Evolutionary conservation across 768 basidiomycete species (phyloP).

Genomic region (Sarcodon aspratus): DNA sequence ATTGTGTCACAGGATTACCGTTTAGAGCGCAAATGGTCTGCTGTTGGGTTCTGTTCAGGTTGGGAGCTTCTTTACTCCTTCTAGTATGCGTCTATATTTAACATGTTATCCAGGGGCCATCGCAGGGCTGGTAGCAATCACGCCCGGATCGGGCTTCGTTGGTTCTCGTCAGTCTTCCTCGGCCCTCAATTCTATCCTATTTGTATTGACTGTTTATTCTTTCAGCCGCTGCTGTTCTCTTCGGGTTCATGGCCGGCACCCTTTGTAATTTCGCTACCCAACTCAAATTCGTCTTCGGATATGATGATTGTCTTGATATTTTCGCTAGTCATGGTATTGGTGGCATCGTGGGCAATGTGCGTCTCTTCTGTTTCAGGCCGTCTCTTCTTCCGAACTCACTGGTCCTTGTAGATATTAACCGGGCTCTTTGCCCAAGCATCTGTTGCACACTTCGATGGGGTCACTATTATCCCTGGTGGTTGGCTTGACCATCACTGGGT

Average conservation of each 20-base stretch:
- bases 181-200: neutral
- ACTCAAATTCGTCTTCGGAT: slow-evolving; percentile 71
- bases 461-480: slow-evolving; percentile 57
- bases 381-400: slow-evolving; percentile 42
- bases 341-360: slow-evolving; percentile 61
- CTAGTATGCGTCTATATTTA: neutral
- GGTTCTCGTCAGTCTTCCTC: slow-evolving; percentile 46
- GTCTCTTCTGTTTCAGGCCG: slow-evolving; percentile 25
- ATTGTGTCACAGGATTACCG: slow-evolving; percentile 57
- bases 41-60: slow-evolving; percentile 92
- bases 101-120: slow-evolving; percentile 30
- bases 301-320: slow-evolving; percentile 81
- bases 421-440: slow-evolving; percentile 78
- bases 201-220: neutral
- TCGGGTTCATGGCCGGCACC: slow-evolving; percentile 77
- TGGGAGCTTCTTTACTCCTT: slow-evolving; percentile 12
- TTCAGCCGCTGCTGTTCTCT: slow-evolving; percentile 69
- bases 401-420: slow-evolving; percentile 50
- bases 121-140: slow-evolving; percentile 81
- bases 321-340: slow-evolving; percentile 81
- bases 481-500: slow-evolving; percentile 79
- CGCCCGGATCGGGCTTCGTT: slow-evolving; percentile 76
- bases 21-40: slow-evolving; percentile 87
- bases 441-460: slow-evolving; percentile 74
- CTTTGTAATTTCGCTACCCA: slow-evolving; percentile 94